phyloP scores from a whole-genome alignment of 179 eudicot species.

The Silene noctiflora region DNA sequence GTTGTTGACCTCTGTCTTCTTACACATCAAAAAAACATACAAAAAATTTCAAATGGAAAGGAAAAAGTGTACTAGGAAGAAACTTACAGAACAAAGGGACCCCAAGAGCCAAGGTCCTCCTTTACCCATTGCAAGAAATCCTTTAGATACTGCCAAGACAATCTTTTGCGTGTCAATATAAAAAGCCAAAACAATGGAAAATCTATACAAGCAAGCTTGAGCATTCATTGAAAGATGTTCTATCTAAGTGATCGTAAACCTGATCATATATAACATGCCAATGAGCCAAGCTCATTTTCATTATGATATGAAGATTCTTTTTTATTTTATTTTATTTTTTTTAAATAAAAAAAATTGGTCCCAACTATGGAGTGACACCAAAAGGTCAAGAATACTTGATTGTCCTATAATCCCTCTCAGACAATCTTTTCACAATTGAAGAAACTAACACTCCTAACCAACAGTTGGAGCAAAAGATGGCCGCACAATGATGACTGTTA shows the following conservation, averaged over 20 bases:
- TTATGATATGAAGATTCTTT: not conserved
- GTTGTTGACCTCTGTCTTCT: not conserved
- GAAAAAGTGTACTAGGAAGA: slow-evolving; percentile 1
- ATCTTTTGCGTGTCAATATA: slow-evolving; percentile 14
- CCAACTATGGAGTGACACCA: not conserved
- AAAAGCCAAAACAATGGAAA: slow-evolving; percentile 2
- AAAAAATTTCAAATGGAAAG: not conserved
- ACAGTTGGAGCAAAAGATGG: not conserved
- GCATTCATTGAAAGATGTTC: not conserved
- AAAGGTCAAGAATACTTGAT: not conserved
- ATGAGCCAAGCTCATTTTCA: not conserved
- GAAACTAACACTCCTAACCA: not conserved
- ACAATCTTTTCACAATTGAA: not conserved
- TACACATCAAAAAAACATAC: not conserved
- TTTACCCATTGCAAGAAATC: slow-evolving; percentile 83
- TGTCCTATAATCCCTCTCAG: not conserved
- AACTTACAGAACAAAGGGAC: slow-evolving; percentile 90
- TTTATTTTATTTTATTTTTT: too few relatives aligned
- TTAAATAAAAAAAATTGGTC: too few relatives aligned
- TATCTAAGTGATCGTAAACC: not conserved
- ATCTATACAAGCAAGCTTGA: not conserved
- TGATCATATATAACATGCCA: not conserved
- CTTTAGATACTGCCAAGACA: slow-evolving; percentile 55
- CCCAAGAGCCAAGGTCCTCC: slow-evolving; percentile 96
- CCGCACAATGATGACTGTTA: not conserved